Conservation (phyloP, 177 flowering plant species). For the Tripterygium wilfordii region DNA sequence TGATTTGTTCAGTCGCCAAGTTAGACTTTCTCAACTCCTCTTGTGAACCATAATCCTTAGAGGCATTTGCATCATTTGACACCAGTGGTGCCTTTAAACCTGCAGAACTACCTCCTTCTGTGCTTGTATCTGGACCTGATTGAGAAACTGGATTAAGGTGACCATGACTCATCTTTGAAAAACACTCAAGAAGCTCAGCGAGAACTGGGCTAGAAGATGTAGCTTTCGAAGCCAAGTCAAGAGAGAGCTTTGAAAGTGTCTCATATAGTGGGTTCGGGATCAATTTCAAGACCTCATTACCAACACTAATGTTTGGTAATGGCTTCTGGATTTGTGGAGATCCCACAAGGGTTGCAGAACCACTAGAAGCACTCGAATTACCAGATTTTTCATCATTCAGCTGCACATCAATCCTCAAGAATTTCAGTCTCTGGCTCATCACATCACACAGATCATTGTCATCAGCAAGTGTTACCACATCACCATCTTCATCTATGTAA, state of each 20-base stretch:
- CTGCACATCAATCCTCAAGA: slow-evolving; percentile 60
- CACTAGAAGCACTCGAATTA: slow-evolving; percentile 30
- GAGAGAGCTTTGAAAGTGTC: slow-evolving; percentile 32
- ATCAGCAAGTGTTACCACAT: slow-evolving; percentile 67
- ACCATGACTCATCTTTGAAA: slow-evolving; percentile 32
- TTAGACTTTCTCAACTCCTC: too few relatives aligned
- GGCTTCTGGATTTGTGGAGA: slow-evolving; percentile 25
- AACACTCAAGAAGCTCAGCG: slow-evolving; percentile 37
- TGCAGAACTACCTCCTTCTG: slow-evolving; percentile 10
- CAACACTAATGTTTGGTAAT: slow-evolving; percentile 11
- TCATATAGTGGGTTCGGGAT: slow-evolving; percentile 55
- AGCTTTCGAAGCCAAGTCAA: slow-evolving; percentile 34
- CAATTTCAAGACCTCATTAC: slow-evolving; percentile 36
- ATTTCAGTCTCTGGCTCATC: slow-evolving; percentile 57
- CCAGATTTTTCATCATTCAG: slow-evolving; percentile 22
- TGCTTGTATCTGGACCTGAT: slow-evolving; percentile 7
- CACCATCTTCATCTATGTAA: slow-evolving; percentile 81
- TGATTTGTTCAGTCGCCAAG: too few relatives aligned
- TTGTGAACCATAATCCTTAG: slow-evolving; percentile 8
- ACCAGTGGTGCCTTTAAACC: slow-evolving; percentile 3
- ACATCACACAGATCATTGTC: slow-evolving; percentile 78
- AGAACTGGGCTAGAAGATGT: slow-evolving; percentile 31
- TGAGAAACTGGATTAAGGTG: slow-evolving; percentile 13
- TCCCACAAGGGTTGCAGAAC: slow-evolving; percentile 43
- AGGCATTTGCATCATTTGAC: slow-evolving; percentile 4